Base-by-base conservation (phyloP, 2,329 filamentous ascomycete genomes). In the Fusarium compactum region DNA sequence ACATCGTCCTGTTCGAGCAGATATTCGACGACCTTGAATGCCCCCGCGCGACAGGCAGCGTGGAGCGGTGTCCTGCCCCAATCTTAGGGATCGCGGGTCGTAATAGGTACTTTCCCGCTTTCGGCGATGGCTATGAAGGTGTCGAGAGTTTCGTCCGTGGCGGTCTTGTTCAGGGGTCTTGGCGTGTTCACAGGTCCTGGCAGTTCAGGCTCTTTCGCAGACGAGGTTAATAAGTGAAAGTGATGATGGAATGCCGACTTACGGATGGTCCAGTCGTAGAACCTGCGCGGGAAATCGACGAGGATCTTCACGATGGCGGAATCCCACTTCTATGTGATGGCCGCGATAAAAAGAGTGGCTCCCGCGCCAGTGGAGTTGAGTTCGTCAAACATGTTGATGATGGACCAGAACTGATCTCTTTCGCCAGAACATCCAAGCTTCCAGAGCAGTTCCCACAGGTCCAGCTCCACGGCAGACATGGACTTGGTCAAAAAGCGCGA, bases 231-330 rank as follows among this genome's bases (percentile, higher is more conserved):
- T 6, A 6, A 38, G 32, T 18, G 32, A 38, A 6, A 18, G 9
- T 5, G 16, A 4, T 11, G 32, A 38, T 3, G 32, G 9, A 38
- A 38, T 29, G 29, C 14, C 7, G 32, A 38, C 34, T 38, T n/a
- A 38, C 18, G 6, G 18, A 38, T n/a, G 10, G 34, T 38, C 34
- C 34, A 38, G 6, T 38, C 18, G 10, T n/a, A 38, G 10, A 38
- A n/a, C 9, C 1, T 12, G 6, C 0, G 18, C 18, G 0, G 10
- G 10, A 3, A 2, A 38, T 38, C 4, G 34, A n/a, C 34, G 18
- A 38, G 18, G 3, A 6, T 3, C 11, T n/a, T n/a, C 5, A 38
- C 34, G 11, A 38, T n/a, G 34, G 9, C 3, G 34, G 11, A 1
- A 38, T 38, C 10, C 34, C 34, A 38, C 34, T 12, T 38, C 34